phyloP scores from a whole-genome alignment of 495 filamentous ascomycete species.

The Talaromyces liani region DNA sequence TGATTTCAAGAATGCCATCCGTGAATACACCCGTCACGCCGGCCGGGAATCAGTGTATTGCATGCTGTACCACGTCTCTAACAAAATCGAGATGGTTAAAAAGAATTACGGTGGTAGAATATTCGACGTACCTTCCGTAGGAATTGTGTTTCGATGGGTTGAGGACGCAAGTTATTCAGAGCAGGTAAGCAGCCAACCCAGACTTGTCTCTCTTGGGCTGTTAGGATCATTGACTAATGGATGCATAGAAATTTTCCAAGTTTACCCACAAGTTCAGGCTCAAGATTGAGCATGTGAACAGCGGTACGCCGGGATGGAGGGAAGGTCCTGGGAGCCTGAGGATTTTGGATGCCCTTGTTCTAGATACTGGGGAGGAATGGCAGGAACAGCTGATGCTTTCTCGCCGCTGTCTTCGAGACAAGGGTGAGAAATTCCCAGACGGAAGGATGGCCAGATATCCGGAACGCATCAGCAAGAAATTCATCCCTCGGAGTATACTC shows the following conservation, averaged over 20 bases:
- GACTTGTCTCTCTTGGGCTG: not conserved
- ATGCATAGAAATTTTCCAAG: not conserved
- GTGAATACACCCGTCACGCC: not conserved
- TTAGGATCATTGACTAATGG: not conserved
- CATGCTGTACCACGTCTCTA: not conserved
- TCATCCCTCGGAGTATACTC: not conserved
- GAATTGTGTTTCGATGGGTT: not conserved
- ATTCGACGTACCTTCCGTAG: not conserved
- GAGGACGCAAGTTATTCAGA: slow-evolving; percentile 1
- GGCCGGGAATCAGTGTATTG: not conserved
- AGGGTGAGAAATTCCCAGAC: not conserved
- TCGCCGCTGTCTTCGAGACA: not conserved
- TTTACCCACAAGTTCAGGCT: not conserved
- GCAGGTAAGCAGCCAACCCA: not conserved
- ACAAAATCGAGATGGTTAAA: not conserved
- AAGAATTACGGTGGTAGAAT: not conserved
- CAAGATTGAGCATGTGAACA: not conserved
- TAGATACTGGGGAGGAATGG: not conserved
- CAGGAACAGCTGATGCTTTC: not conserved
- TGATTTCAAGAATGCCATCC: not conserved
- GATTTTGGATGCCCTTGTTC: not conserved
- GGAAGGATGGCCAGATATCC: not conserved
- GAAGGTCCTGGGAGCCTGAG: not conserved
- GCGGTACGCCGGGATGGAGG: not conserved
- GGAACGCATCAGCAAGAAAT: not conserved